Percentiles rank a stretch among this genome's conserved stretches.
Evolutionary conservation across 2,329 filamentous ascomycete species (phyloP).

Genomic region (Dactylonectria macrodidyma): DNA sequence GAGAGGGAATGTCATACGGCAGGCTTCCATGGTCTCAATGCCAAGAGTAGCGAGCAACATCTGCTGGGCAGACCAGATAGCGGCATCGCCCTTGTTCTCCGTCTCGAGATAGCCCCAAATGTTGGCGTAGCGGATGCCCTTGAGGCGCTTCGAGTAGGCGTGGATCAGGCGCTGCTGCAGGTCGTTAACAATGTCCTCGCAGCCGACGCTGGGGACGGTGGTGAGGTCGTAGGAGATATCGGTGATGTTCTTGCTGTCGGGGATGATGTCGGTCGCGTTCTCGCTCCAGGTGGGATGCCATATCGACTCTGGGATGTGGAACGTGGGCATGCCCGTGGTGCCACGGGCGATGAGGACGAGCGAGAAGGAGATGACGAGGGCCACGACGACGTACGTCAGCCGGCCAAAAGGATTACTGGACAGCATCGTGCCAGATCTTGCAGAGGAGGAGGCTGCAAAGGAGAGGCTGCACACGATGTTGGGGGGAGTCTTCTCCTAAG

Average conservation of each 20-base stretch:
- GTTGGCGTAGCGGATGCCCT: conserved; percentile 46
- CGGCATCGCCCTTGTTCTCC: conserved; percentile 48
- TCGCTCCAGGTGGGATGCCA: neutral
- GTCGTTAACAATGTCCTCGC: conserved; percentile 46
- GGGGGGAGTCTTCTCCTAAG: too few relatives aligned
- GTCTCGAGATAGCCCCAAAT: conserved; percentile 50
- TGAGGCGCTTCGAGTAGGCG: conserved; percentile 44
- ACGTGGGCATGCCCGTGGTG: neutral
- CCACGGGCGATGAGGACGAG: neutral
- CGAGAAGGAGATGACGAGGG: neutral
- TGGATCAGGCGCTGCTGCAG: conserved; percentile 47
- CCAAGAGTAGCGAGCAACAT: conserved; percentile 46
- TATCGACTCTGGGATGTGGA: neutral
- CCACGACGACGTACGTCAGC: neutral
- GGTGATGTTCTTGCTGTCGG: conserved; percentile 29
- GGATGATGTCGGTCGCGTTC: conserved; percentile 1
- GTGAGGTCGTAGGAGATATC: conserved; percentile 46
- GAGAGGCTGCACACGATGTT: too few relatives aligned
- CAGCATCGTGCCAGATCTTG: neutral
- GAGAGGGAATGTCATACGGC: conserved; percentile 34
- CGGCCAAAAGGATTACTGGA: neutral
- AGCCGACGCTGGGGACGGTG: conserved; percentile 36
- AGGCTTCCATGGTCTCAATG: conserved; percentile 48
- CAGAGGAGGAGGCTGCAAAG: too few relatives aligned
- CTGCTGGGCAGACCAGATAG: conserved; percentile 48